Conservation (phyloP, 345 rosid species). For the Psidium guajava region DNA sequence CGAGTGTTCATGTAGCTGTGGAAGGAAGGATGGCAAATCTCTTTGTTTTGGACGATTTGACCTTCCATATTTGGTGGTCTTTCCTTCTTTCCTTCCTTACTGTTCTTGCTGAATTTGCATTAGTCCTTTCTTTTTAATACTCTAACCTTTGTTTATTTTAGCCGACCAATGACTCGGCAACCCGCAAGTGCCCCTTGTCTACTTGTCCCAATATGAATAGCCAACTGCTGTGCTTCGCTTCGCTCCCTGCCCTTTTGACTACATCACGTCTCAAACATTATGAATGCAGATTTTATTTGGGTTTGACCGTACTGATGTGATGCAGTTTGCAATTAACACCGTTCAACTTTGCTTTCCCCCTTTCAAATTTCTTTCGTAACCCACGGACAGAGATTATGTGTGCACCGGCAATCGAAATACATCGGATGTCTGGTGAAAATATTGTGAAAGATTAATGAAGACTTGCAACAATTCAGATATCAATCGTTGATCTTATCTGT, state of each 20-base stretch:
- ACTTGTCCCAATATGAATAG: slow-evolving; percentile 51
- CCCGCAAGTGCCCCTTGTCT: slow-evolving; percentile 21
- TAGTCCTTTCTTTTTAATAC: not conserved
- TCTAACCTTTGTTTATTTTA: not conserved
- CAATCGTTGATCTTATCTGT: not conserved
- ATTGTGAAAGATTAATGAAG: not conserved
- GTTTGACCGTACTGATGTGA: not conserved
- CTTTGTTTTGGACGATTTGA: not conserved
- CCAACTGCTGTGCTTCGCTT: slow-evolving; percentile 9
- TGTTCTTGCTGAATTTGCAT: not conserved
- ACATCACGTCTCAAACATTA: not conserved
- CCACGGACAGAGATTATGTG: not conserved
- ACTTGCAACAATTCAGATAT: not conserved
- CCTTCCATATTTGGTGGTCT: not conserved
- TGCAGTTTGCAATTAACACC: not conserved
- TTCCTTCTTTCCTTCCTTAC: not conserved
- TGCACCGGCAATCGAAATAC: not conserved
- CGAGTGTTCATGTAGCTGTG: not conserved
- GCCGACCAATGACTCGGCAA: slow-evolving; percentile 44
- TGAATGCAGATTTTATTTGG: not conserved
- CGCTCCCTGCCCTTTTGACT: slow-evolving; percentile 21
- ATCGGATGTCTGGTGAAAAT: not conserved
- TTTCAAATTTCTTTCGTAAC: not conserved
- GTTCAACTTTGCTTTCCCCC: not conserved
- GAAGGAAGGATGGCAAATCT: not conserved